Percentiles rank a stretch among this genome's conserved stretches.
These are phyloP conservation scores for Salvia rosmarinus DNA, from an alignment of 257 asterid genomes.

Conservation along the genomic window DNA sequence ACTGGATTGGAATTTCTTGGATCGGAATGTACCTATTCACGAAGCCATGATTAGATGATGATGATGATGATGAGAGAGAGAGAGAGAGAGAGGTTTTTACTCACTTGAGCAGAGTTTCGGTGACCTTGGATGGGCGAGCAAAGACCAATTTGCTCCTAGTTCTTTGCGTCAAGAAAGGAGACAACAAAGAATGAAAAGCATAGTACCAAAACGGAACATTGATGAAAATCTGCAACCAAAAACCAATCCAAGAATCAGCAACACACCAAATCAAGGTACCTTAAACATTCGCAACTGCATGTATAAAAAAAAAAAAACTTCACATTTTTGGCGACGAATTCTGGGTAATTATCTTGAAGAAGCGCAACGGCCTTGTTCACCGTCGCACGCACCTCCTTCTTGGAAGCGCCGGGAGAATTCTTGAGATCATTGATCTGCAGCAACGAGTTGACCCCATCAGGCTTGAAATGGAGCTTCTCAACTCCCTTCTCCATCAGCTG, in stretches of 20 bases:
- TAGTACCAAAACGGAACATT: constrained; percentile 86
- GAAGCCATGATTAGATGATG: not conserved
- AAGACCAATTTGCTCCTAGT: constrained; percentile 79
- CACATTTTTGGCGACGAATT: constrained; percentile 77
- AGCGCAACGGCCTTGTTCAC: constrained; percentile 62
- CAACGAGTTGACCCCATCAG: constrained; percentile 59
- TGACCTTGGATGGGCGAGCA: constrained; percentile 74
- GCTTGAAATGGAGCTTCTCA: constrained; percentile 61
- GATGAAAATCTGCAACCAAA: constrained; percentile 63
- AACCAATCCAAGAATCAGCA: constrained; percentile 8
- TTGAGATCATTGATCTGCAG: constrained; percentile 74
- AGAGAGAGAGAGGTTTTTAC: constrained; percentile 15
- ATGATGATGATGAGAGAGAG: too few species aligned
- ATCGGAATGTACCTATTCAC: constrained; percentile 63
- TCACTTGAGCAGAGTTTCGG: constrained; percentile 83
- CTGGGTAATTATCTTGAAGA: constrained; percentile 88
- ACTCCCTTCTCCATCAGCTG: constrained; percentile 81
- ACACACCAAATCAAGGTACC: not conserved
- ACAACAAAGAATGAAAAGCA: constrained; percentile 64
- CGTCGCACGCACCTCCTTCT: constrained; percentile 70
- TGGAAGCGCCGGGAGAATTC: constrained; percentile 64
- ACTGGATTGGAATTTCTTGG: constrained; percentile 70
- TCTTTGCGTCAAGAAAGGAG: constrained; percentile 80
- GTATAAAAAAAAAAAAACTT: constrained; percentile 23
- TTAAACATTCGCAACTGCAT: not conserved